phyloP scores from a whole-genome alignment of 805 yeast genomes.

The Lipomyces lipofer region DNA sequence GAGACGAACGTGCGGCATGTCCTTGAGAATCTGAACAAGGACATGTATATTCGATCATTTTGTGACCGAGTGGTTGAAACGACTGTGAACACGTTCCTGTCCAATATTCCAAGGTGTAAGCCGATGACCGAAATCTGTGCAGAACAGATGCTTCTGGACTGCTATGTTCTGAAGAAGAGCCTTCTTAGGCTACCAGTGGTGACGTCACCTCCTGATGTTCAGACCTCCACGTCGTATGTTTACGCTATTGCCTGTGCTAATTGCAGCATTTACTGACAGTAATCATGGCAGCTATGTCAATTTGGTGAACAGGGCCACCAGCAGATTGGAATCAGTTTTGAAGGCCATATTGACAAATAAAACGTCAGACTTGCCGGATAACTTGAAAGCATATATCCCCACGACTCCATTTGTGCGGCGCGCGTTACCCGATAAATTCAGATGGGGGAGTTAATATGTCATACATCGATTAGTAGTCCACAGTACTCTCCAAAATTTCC shows the following conservation, averaged over 20 bases:
- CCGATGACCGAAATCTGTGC: conserved; percentile 71
- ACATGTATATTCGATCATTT: conserved; percentile 67
- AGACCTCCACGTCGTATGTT: conserved; percentile 17
- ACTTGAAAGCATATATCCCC: conserved; percentile 22
- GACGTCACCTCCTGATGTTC: conserved; percentile 26
- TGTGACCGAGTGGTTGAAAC: conserved; percentile 75
- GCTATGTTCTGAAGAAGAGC: conserved; percentile 60
- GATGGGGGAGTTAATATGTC: conserved; percentile 23
- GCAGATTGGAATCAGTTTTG: conserved; percentile 61
- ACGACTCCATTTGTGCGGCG: conserved; percentile 16
- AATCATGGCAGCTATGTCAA: conserved; percentile 42
- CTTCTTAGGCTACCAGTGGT: conserved; percentile 42
- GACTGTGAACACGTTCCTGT: conserved; percentile 55
- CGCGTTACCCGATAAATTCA: conserved; percentile 24
- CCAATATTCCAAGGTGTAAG: conserved; percentile 58
- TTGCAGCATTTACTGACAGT: conserved; percentile 10
- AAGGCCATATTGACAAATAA: conserved; percentile 63
- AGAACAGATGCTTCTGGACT: conserved; percentile 78
- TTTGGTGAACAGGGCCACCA: conserved; percentile 47
- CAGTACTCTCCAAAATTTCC: too few species aligned
- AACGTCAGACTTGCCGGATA: conserved; percentile 40
- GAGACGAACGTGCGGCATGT: conserved; percentile 42
- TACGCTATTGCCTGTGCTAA: too few species aligned
- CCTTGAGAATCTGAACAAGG: conserved; percentile 45
- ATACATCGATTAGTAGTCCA: too few species aligned